These are phyloP conservation scores for Euphorbia schlechtendalii DNA, from an alignment of 441 rosid genomes.

Conservation along the genomic window DNA sequence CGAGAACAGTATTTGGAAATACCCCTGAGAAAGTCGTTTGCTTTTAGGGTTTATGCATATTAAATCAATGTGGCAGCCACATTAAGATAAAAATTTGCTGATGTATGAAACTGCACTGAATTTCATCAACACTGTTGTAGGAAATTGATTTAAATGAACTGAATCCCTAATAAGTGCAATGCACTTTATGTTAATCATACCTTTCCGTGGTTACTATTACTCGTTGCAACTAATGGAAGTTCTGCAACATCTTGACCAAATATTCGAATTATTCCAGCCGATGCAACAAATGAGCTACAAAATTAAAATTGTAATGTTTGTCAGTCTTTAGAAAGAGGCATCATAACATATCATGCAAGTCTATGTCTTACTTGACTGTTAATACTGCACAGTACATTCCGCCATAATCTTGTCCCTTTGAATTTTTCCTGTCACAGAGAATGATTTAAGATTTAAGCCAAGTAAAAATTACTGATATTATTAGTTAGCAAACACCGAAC, in stretches of 20 bases:
- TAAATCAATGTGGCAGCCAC: neutral
- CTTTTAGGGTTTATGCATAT: neutral
- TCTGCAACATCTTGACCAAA: slow-evolving; percentile 91
- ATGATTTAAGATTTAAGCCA: neutral
- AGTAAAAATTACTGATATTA: neutral
- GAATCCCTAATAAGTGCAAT: neutral
- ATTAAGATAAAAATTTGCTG: neutral
- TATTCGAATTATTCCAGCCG: slow-evolving; percentile 83
- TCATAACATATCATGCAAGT: slow-evolving; percentile 1
- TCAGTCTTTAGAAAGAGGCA: slow-evolving; percentile 4
- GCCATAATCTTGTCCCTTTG: slow-evolving; percentile 92
- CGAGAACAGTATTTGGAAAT: slow-evolving; percentile 72
- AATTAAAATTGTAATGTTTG: slow-evolving; percentile 1
- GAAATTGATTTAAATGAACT: neutral
- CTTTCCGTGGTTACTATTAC: slow-evolving; percentile 53
- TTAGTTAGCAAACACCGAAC: neutral
- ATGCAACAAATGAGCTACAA: slow-evolving; percentile 47
- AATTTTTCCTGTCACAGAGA: slow-evolving; percentile 57
- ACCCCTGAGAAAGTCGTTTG: slow-evolving; percentile 45
- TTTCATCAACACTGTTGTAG: neutral
- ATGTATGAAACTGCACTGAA: neutral
- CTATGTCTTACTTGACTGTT: slow-evolving; percentile 56
- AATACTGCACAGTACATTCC: slow-evolving; percentile 83
- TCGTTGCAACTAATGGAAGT: slow-evolving; percentile 93
- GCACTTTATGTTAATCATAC: slow-evolving; percentile 25